Evolutionary conservation across 345 rosid species (phyloP).

Genomic region (Aquilaria malaccensis): DNA sequence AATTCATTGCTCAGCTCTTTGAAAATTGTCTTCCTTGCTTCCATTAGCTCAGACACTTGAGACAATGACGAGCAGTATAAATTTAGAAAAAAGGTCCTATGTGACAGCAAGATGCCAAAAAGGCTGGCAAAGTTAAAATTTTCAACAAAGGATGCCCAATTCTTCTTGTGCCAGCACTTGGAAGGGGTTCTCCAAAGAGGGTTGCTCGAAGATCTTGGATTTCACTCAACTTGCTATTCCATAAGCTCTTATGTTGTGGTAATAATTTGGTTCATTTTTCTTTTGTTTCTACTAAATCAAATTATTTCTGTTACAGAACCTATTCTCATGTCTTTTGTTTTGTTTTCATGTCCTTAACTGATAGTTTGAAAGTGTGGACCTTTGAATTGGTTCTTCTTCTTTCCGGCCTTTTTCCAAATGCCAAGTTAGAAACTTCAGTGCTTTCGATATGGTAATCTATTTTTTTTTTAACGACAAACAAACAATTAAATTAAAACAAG

Average conservation of each 20-base stretch:
- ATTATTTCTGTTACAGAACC: neutral
- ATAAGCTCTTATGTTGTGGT: conserved; percentile 54
- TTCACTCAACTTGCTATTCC: conserved; percentile 29
- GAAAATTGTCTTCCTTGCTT: conserved; percentile 67
- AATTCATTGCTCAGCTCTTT: conserved; percentile 70
- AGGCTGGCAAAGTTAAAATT: neutral
- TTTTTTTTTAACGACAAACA: too few species aligned
- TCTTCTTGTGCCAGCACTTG: conserved; percentile 8
- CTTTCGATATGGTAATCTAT: too few species aligned
- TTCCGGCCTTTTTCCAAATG: too few species aligned
- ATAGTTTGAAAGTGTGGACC: too few species aligned
- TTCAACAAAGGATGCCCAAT: neutral
- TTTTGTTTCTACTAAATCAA: neutral
- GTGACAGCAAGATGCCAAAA: neutral
- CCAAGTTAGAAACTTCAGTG: too few species aligned
- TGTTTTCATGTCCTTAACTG: too few species aligned
- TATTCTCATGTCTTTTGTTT: too few species aligned
- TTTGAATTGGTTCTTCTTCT: too few species aligned
- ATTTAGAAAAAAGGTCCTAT: neutral
- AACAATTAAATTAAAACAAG: too few species aligned
- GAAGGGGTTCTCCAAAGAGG: conserved; percentile 8
- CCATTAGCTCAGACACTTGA: conserved; percentile 75
- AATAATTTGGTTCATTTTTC: conserved; percentile 4
- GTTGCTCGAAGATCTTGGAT: conserved; percentile 19
- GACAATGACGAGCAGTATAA: conserved; percentile 2